phyloP scores from a whole-genome alignment of 192 early-diverging fungal species.

The Coemansia sp. region DNA sequence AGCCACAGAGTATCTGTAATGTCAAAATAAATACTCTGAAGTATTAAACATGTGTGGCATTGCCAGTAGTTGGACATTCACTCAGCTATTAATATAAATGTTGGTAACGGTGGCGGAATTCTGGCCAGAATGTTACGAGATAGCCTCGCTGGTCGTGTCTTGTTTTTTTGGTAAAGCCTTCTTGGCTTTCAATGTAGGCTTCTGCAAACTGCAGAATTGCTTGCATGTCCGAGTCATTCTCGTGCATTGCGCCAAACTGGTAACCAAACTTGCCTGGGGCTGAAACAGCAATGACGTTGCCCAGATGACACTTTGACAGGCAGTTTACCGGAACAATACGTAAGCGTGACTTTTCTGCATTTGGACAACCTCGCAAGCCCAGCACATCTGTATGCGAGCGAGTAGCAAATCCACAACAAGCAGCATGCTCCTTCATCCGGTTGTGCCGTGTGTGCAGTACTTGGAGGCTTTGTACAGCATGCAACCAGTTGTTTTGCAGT shows the following conservation, averaged over 20 bases:
- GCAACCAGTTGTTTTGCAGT: slow-evolving; percentile 49
- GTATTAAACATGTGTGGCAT: slow-evolving; percentile 13
- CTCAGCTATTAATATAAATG: too few species aligned
- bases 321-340: slow-evolving; percentile 54
- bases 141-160: slow-evolving; percentile 40
- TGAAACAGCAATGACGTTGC: slow-evolving; percentile 45
- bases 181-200: slow-evolving; percentile 48
- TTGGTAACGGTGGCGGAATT: slow-evolving; percentile 13
- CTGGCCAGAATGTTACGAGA: slow-evolving; percentile 47
- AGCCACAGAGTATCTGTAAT: background rate
- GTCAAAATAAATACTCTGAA: too few species aligned
- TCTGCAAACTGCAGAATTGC: slow-evolving; percentile 44
- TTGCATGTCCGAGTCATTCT: slow-evolving; percentile 7
- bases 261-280: slow-evolving; percentile 27
- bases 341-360: slow-evolving; percentile 18
- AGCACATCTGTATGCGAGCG: slow-evolving; percentile 17
- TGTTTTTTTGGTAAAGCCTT: slow-evolving; percentile 55
- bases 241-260: too few species aligned
- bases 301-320: slow-evolving; percentile 50
- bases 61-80: too few species aligned
- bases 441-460: slow-evolving; percentile 50
- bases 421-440: slow-evolving; percentile 38
- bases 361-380: slow-evolving; percentile 11
- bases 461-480: slow-evolving; percentile 3
- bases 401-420: slow-evolving; percentile 33